phyloP scores from a whole-genome alignment of 768 basidiomycete genomes.

The Termitomyces sp. region DNA sequence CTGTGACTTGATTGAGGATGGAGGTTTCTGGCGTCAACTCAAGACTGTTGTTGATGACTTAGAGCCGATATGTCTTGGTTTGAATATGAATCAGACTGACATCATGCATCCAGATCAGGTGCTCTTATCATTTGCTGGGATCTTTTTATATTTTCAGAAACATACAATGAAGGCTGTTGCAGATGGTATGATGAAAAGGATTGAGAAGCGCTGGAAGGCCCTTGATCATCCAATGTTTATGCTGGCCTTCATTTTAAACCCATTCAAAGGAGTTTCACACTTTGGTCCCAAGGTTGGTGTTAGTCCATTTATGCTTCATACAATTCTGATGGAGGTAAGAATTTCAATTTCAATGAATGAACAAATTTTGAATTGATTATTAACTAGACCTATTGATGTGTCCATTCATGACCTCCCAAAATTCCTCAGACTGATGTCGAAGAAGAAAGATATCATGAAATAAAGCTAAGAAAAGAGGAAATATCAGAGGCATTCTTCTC shows the following conservation, averaged over 20 bases:
- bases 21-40: conserved; percentile 20
- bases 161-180: not conserved
- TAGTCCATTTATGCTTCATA: not conserved
- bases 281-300: not conserved
- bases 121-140: not conserved
- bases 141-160: not conserved
- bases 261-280: not conserved
- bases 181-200: not conserved
- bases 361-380: too few species aligned
- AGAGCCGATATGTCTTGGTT: conserved; percentile 27
- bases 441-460: not conserved
- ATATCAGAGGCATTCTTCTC: not conserved
- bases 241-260: not conserved
- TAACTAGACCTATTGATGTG: too few species aligned
- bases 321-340: not conserved
- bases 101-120: not conserved
- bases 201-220: not conserved
- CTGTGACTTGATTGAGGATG: conserved; percentile 23
- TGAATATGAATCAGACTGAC: conserved; percentile 12
- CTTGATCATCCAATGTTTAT: not conserved
- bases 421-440: not conserved
- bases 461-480: not conserved
- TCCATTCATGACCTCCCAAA: not conserved
- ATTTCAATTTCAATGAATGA: not conserved
- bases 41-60: conserved; percentile 23